These are phyloP conservation scores for Xylaria hypoxylon DNA, from an alignment of 2,329 filamentous ascomycete genomes.

Conservation along the genomic window DNA sequence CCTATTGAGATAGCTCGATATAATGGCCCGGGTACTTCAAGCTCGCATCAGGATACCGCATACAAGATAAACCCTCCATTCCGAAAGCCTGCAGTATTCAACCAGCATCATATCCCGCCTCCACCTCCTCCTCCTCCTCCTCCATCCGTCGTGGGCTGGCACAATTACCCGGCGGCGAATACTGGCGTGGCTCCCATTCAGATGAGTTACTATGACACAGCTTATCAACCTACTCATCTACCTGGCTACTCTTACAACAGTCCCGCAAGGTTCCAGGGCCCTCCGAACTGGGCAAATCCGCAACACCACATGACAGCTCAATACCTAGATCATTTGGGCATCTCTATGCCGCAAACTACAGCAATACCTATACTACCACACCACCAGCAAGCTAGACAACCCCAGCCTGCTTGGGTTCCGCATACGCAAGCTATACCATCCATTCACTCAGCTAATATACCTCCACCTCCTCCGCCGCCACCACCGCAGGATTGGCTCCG, in stretches of 20 bases:
- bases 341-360: slow-evolving; percentile 23
- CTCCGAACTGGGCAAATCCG: slow-evolving; percentile 4
- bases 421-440: slow-evolving; percentile 23
- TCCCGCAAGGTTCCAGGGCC: not conserved
- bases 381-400: slow-evolving; percentile 22
- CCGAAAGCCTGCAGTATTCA: not conserved
- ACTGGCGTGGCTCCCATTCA: not conserved
- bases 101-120: slow-evolving; percentile 12
- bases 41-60: not conserved
- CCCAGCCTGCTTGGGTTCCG: not conserved
- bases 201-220: slow-evolving; percentile 5
- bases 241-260: slow-evolving; percentile 14
- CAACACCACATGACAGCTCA: slow-evolving; percentile 30
- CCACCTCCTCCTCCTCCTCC: slow-evolving; percentile 22
- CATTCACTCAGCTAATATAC: slow-evolving; percentile 12
- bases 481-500: slow-evolving; percentile 17
- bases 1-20: slow-evolving; percentile 16
- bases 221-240: slow-evolving; percentile 9
- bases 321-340: slow-evolving; percentile 19
- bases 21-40: not conserved
- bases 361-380: slow-evolving; percentile 31
- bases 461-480: slow-evolving; percentile 34
- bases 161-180: slow-evolving; percentile 1
- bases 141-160: slow-evolving; percentile 24
- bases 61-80: slow-evolving; percentile 4